A percentile compares a stretch with the other conserved stretches of the same genome.
phyloP scores from a whole-genome alignment of 441 rosid genomes.

The Flueggea neowawraea region DNA sequence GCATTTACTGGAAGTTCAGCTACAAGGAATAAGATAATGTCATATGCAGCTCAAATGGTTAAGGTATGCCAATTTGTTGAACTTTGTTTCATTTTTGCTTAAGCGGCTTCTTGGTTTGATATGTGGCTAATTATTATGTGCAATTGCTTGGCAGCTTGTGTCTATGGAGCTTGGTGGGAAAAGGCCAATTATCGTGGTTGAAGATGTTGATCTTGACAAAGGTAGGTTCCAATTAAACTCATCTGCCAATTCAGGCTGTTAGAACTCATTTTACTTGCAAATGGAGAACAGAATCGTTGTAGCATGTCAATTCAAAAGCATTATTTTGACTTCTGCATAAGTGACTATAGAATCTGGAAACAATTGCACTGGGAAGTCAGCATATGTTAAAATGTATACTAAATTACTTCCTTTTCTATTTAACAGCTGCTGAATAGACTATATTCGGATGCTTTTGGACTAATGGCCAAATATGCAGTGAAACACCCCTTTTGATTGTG shows the following conservation, averaged over 20 bases:
- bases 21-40: slow-evolving; percentile 86
- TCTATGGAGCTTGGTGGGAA: slow-evolving; percentile 97
- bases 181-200: slow-evolving; percentile 93
- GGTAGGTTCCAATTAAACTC: slow-evolving; percentile 39
- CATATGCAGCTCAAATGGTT: slow-evolving; percentile 79
- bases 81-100: slow-evolving; percentile 16
- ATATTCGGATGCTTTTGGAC: slow-evolving; percentile 98
- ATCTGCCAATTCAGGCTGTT: background rate
- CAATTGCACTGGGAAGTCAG: too few relatives aligned
- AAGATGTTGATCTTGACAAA: slow-evolving; percentile 89
- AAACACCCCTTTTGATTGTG: slow-evolving; percentile 93
- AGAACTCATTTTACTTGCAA: too few relatives aligned
- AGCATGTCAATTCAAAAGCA: too few relatives aligned
- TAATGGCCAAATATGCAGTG: slow-evolving; percentile 98
- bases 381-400: too few relatives aligned
- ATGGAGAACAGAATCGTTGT: too few relatives aligned
- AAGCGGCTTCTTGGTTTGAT: slow-evolving; percentile 1
- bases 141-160: slow-evolving; percentile 60
- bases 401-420: too few relatives aligned
- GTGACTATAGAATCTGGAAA: too few relatives aligned
- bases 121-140: slow-evolving; percentile 4
- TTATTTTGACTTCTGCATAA: too few relatives aligned
- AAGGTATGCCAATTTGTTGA: slow-evolving; percentile 49
- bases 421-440: slow-evolving; percentile 91
- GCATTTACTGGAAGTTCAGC: slow-evolving; percentile 96